Base-by-base conservation (phyloP, 371 early-diverging fungal genomes). In the Conidiobolus incongruus region DNA sequence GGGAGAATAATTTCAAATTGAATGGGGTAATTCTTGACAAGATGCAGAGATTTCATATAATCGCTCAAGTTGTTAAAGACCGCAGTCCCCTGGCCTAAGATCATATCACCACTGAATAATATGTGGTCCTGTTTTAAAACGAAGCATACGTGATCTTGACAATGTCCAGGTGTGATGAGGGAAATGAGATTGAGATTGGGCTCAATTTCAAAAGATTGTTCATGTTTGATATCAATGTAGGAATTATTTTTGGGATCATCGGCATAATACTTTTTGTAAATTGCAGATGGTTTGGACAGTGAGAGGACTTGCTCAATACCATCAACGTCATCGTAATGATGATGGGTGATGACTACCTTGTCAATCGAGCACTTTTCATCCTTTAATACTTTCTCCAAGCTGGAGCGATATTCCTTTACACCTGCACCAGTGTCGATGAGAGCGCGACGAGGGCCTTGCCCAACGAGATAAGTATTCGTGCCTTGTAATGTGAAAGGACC, bases 391-490 rank as follows among this genome's bases (percentile, higher is more conserved):
- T 51, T 47, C 34, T 58, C 51, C 2, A 87, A 56, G 0, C 66
- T 51, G 0, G 57, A 47, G 1, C 66, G 41, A 53, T 81, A 91
- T 16, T 63, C 77, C 0, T 75, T 60, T 11, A 67, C 54, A 17
- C 89, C 89, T 41, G 80, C 72, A 19, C 87, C 92, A 4, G 80
- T 70, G 45, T 91, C 90, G 0, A 91, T 55, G 4, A 91, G 62
- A 1, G 82, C 47, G 22, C 83, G 73, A 23, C 54, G 48, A 12
- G 59, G 35, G 0, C 88, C 88, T 5, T 63, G 58, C 10, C 92
- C 92, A 20, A 88, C 59, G n/a, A 91, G 33, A 50, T 88, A 91
- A 0, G 83, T 84, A 51, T 91, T 91, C 33, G 92, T 85, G 66
- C 70, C 81, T 57, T 81, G 80, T 2, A 84, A 59, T 3, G 80